These are phyloP conservation scores for Daldinia concentrica DNA, from an alignment of 495 filamentous ascomycete species.

Conservation along the genomic window DNA sequence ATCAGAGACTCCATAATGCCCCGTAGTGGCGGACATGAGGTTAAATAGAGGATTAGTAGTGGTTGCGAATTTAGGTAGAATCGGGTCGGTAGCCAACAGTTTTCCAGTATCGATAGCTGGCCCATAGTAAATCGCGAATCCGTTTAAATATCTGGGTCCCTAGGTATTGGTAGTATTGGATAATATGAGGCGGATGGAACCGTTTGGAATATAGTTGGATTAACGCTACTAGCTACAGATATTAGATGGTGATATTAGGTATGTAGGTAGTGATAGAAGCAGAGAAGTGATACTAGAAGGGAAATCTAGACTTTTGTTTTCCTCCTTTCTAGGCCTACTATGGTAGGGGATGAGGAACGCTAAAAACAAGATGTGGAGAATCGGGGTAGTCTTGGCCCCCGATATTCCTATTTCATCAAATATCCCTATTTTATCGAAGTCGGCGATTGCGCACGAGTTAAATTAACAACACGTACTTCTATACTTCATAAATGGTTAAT, in stretches of 20 bases:
- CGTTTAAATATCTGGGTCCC: not conserved
- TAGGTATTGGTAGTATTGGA: not conserved
- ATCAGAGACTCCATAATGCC: not conserved
- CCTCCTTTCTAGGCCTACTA: not conserved
- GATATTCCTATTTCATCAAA: slow-evolving; percentile 29
- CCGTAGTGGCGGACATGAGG: not conserved
- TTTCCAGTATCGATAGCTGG: not conserved
- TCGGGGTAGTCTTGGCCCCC: slow-evolving; percentile 30
- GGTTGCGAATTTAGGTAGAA: too few species aligned
- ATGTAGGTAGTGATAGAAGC: too few species aligned
- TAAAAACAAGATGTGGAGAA: slow-evolving; percentile 15
- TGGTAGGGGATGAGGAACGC: slow-evolving; percentile 1
- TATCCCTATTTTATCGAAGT: slow-evolving; percentile 27
- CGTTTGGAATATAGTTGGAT: not conserved
- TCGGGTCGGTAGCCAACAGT: not conserved
- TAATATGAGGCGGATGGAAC: not conserved
- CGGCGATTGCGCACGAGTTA: slow-evolving; percentile 17
- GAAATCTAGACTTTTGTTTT: slow-evolving; percentile 11
- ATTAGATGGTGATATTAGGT: too few species aligned
- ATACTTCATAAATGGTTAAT: not conserved
- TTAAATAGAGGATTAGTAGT: not conserved
- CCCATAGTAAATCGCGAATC: not conserved
- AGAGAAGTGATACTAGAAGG: not conserved
- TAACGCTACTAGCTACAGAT: too few species aligned
- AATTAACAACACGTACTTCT: slow-evolving; percentile 29